A percentile compares a stretch with the other conserved stretches of the same genome.
phyloP scores from a whole-genome alignment of 495 filamentous ascomycete species.

The Talaromyces ruber region DNA sequence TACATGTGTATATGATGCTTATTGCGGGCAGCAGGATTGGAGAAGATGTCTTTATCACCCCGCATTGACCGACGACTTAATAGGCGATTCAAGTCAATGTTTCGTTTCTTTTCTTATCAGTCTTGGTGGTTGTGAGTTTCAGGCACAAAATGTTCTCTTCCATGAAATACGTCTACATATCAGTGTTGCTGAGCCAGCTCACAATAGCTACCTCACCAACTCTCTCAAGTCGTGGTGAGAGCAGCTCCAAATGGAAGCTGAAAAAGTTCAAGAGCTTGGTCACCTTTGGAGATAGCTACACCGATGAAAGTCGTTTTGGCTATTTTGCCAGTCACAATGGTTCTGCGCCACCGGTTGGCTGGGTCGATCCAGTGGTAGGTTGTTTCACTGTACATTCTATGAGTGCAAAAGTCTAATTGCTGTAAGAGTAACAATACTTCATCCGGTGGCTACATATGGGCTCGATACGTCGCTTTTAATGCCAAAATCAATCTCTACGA shows the following conservation, averaged over 20 bases:
- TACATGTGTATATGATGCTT: not conserved
- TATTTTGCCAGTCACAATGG: conserved; percentile 54
- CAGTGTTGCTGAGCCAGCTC: not conserved
- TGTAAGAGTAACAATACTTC: conserved; percentile 35
- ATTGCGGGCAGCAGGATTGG: not conserved
- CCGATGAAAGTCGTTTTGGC: conserved; percentile 55
- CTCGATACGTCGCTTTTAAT: conserved; percentile 48
- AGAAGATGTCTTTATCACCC: not conserved
- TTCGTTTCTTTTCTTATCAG: not conserved
- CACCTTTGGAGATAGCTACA: conserved; percentile 68
- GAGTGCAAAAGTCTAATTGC: not conserved
- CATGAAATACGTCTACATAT: not conserved
- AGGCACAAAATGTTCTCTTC: not conserved
- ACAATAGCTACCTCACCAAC: not conserved
- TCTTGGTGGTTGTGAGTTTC: not conserved
- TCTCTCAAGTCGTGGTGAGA: too few species aligned
- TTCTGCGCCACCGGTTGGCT: conserved; percentile 52
- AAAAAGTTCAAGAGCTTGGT: conserved; percentile 42
- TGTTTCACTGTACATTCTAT: not conserved
- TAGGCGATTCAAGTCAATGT: not conserved
- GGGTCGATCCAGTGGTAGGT: conserved; percentile 32
- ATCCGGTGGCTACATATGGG: conserved; percentile 61
- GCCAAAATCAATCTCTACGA: conserved; percentile 56
- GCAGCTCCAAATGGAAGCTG: conserved; percentile 17
- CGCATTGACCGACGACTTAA: not conserved